Evolutionary conservation across 2,329 filamentous ascomycete species (phyloP).

Genomic region (Lachnellula arida): DNA sequence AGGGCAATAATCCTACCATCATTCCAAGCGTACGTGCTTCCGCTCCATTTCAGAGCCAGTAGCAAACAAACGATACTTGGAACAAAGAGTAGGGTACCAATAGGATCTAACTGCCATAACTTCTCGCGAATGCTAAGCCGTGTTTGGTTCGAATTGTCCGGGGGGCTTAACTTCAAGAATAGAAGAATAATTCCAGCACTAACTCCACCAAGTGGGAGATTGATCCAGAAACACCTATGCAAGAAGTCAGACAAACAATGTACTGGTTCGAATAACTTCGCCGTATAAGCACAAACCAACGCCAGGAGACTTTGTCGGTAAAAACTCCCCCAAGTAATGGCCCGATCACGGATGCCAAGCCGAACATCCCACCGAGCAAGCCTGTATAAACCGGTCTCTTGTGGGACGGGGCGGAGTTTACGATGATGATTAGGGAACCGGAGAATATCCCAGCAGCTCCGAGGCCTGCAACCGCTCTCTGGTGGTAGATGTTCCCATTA

Average conservation of each 20-base stretch:
- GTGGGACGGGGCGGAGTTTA: background rate
- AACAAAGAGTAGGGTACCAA: conserved; percentile 34
- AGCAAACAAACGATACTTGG: conserved; percentile 35
- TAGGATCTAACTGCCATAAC: conserved; percentile 31
- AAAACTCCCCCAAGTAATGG: conserved; percentile 28
- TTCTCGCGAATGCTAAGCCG: conserved; percentile 21
- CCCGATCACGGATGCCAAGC: conserved; percentile 30
- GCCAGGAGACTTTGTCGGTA: conserved; percentile 28
- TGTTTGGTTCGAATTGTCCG: conserved; percentile 38
- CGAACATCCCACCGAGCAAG: conserved; percentile 25
- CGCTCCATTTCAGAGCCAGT: conserved; percentile 39
- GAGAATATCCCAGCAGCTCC: conserved; percentile 13
- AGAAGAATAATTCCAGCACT: conserved; percentile 31
- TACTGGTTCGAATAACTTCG: conserved; percentile 7
- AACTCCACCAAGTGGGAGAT: conserved; percentile 31
- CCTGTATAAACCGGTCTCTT: conserved; percentile 4
- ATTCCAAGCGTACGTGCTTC: conserved; percentile 34
- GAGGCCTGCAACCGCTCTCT: conserved; percentile 35
- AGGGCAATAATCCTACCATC: conserved; percentile 33
- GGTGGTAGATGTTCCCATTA: too few species aligned
- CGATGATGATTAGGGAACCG: conserved; percentile 24
- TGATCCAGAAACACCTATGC: background rate
- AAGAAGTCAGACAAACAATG: background rate
- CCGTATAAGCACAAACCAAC: conserved; percentile 27
- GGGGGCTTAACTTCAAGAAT: conserved; percentile 29